These are phyloP conservation scores for Brettanomyces sp. DNA, from an alignment of 805 yeast genomes.

Conservation along the genomic window DNA sequence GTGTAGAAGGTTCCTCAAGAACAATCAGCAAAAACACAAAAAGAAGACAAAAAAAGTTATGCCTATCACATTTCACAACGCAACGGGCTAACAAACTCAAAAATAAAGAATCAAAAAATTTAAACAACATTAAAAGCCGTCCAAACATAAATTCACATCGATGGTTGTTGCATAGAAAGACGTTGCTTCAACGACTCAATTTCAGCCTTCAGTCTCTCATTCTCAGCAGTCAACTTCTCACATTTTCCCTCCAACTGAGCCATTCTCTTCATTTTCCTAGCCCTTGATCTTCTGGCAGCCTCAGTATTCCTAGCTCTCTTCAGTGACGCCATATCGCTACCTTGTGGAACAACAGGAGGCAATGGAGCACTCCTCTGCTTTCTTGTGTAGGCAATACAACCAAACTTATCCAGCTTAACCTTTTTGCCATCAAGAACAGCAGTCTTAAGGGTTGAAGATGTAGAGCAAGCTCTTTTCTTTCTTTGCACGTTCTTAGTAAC, in stretches of 20 bases:
- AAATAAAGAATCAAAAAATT: too few species aligned
- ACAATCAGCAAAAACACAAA: too few species aligned
- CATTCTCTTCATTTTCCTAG: constrained; percentile 87
- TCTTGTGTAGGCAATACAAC: constrained; percentile 67
- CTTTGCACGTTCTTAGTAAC: not conserved
- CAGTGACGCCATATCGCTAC: constrained; percentile 57
- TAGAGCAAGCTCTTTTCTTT: constrained; percentile 6
- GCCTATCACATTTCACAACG: too few species aligned
- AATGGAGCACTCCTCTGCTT: constrained; percentile 69
- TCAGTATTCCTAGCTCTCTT: constrained; percentile 97
- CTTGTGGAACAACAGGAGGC: constrained; percentile 54
- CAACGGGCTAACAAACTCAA: too few species aligned
- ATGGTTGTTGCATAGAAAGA: constrained; percentile 20
- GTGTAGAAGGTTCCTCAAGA: too few species aligned
- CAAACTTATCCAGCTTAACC: constrained; percentile 55
- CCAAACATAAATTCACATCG: not conserved
- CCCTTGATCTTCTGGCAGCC: constrained; percentile 93
- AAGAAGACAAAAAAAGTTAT: too few species aligned
- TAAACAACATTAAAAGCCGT: too few species aligned
- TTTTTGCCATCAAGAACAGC: constrained; percentile 1
- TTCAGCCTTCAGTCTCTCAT: constrained; percentile 53
- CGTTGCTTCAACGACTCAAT: constrained; percentile 40
- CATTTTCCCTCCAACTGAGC: constrained; percentile 71
- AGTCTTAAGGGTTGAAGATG: constrained; percentile 3
- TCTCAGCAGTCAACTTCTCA: constrained; percentile 50